Evolutionary conservation across 2,329 filamentous ascomycete species (phyloP).

Genomic region (Colletotrichum chrysophilum): DNA sequence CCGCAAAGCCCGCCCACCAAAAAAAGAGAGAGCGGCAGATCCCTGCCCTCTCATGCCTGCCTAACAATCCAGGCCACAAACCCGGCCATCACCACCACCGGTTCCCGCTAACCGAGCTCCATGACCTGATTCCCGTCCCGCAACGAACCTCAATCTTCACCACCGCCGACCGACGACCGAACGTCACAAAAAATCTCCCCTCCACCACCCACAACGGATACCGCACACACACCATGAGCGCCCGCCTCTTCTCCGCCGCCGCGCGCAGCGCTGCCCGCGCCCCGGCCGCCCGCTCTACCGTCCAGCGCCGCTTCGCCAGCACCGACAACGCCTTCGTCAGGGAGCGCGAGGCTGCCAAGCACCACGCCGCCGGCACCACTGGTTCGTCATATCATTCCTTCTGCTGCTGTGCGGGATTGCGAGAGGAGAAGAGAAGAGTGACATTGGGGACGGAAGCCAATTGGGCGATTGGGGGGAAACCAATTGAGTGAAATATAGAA

Average conservation of each 20-base stretch:
- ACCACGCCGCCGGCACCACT: constrained; percentile 84
- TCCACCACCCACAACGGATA: constrained; percentile 15
- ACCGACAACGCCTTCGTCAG: constrained; percentile 93
- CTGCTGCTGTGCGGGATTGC: background rate
- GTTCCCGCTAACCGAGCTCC: constrained; percentile 22
- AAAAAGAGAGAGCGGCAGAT: background rate
- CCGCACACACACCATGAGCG: constrained; percentile 49
- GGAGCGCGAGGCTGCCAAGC: constrained; percentile 88
- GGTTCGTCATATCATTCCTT: constrained; percentile 63
- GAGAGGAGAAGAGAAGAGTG: no score
- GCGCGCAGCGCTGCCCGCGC: constrained; percentile 64
- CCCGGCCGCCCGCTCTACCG: constrained; percentile 54
- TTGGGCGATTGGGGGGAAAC: background rate
- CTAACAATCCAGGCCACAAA: constrained; percentile 19
- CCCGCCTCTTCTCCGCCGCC: constrained; percentile 61
- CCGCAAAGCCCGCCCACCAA: constrained; percentile 5
- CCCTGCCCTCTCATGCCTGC: background rate
- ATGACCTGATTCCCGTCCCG: constrained; percentile 25
- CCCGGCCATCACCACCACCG: background rate
- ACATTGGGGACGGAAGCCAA: background rate
- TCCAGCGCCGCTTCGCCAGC: constrained; percentile 77
- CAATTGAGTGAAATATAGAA: background rate
- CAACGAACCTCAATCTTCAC: constrained; percentile 17
- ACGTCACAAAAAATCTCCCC: background rate
- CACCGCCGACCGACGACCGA: constrained; percentile 4